phyloP scores from a whole-genome alignment of 495 filamentous ascomycete genomes.

The Coniosporium apollinis region DNA sequence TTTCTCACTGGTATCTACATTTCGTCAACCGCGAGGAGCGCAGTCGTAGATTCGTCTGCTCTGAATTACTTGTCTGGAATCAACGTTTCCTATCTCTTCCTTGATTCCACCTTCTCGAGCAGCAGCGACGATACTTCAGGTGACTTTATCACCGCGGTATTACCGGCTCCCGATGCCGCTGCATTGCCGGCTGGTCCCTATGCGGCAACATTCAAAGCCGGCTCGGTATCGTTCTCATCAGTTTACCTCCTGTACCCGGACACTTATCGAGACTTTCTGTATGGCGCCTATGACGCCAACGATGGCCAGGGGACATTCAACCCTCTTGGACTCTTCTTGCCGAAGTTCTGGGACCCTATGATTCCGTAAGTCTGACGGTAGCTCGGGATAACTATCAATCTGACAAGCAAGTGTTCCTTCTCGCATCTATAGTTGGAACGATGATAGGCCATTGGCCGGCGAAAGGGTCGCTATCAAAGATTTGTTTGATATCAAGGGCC shows the following conservation, averaged over 20 bases:
- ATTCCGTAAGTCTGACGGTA: no score
- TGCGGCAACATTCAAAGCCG: slow-evolving; percentile 3
- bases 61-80: slow-evolving; percentile 5
- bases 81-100: not conserved
- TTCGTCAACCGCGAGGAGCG: slow-evolving; percentile 9
- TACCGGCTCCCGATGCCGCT: slow-evolving; percentile 3
- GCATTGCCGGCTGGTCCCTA: slow-evolving; percentile 9
- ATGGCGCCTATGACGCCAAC: slow-evolving; percentile 13
- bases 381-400: slow-evolving; percentile 1
- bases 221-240: slow-evolving; percentile 7
- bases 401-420: slow-evolving; percentile 10
- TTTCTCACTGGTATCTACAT: slow-evolving; percentile 22
- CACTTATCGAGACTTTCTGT: slow-evolving; percentile 12
- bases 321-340: slow-evolving; percentile 8
- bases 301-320: slow-evolving; percentile 9
- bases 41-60: slow-evolving; percentile 11
- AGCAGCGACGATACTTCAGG: slow-evolving; percentile 1
- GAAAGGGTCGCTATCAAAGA: slow-evolving; percentile 16
- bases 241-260: slow-evolving; percentile 16
- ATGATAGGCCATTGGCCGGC: slow-evolving; percentile 14
- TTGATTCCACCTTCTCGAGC: slow-evolving; percentile 3
- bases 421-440: slow-evolving; percentile 11
- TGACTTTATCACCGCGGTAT: not conserved
- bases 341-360: slow-evolving; percentile 11
- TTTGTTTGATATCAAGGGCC: slow-evolving; percentile 14